These are phyloP conservation scores for Brassica balearica DNA, from an alignment of 441 rosid genomes.

Conservation along the genomic window DNA sequence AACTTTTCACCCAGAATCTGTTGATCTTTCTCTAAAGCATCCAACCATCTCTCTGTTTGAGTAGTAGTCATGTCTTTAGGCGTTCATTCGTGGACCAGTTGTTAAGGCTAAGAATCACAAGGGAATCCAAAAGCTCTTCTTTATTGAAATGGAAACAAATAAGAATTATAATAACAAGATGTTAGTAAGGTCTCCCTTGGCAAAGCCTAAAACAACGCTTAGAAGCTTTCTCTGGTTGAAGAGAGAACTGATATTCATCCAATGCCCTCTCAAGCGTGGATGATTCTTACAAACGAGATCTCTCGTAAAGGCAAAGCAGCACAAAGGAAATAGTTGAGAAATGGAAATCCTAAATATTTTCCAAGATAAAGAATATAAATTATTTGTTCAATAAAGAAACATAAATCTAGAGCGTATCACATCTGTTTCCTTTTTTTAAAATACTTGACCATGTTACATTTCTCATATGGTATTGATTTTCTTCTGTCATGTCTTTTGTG, in stretches of 20 bases:
- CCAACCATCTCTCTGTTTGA: neutral
- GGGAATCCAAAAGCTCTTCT: no score
- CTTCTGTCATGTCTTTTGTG: slow-evolving; percentile 38
- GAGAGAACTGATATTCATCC: neutral
- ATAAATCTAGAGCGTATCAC: slow-evolving; percentile 12
- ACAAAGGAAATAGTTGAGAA: neutral
- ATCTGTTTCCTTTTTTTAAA: neutral
- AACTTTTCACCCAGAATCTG: slow-evolving; percentile 15
- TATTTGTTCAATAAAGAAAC: neutral
- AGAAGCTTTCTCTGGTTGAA: no score
- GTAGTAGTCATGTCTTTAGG: slow-evolving; percentile 1
- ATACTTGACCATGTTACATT: slow-evolving; percentile 15
- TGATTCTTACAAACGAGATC: slow-evolving; percentile 26
- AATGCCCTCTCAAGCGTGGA: slow-evolving; percentile 15
- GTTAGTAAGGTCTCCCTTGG: no score
- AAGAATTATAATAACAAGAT: no score
- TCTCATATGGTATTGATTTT: slow-evolving; percentile 23
- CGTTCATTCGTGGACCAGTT: neutral
- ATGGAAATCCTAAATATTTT: slow-evolving; percentile 2
- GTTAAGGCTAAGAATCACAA: no score
- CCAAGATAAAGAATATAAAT: neutral
- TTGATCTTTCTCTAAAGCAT: slow-evolving; percentile 4
- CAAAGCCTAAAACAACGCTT: no score
- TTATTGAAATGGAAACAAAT: no score
- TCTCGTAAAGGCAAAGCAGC: neutral